Evolutionary conservation across 2,329 filamentous ascomycete genomes (phyloP).

Genomic region (Dactylella cylindrospora): DNA sequence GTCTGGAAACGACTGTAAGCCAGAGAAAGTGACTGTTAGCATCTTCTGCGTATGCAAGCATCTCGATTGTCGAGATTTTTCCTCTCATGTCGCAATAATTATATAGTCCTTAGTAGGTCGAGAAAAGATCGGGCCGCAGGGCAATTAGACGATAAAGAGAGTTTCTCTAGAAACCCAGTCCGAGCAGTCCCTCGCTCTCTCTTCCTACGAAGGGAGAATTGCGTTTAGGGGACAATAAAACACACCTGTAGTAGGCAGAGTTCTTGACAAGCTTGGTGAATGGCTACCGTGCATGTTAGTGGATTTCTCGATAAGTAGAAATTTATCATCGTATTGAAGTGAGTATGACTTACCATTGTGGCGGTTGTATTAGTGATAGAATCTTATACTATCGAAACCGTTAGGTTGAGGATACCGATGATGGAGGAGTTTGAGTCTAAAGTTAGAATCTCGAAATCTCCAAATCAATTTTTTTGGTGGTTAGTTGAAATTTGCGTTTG

Average conservation of each 20-base stretch:
- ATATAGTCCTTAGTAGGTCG: too few relatives aligned
- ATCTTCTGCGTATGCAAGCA: conserved; percentile 46
- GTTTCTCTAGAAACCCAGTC: conserved; percentile 5
- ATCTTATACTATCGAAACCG: too few relatives aligned
- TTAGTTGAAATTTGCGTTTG: conserved; percentile 1
- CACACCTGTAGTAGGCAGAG: conserved; percentile 97
- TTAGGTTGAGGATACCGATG: conserved; percentile 4
- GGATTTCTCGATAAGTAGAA: not conserved
- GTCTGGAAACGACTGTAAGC: conserved; percentile 87
- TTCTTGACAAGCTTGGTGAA: conserved; percentile 97
- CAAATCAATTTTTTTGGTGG: not conserved
- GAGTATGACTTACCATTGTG: conserved; percentile 19
- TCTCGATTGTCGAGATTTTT: not conserved
- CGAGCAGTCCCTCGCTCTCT: conserved; percentile 43
- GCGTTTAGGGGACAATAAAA: conserved; percentile 47
- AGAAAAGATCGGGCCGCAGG: too few relatives aligned
- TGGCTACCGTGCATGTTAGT: conserved; percentile 58
- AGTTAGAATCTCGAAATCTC: not conserved
- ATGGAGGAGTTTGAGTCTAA: not conserved
- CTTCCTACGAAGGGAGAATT: conserved; percentile 35
- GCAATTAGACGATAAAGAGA: not conserved
- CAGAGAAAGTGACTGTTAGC: conserved; percentile 44
- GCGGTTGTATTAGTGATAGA: not conserved
- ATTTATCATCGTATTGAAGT: not conserved
- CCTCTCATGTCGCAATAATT: too few relatives aligned